These are phyloP conservation scores for Lizanozyma gosingica DNA, from an alignment of 1,139 yeast genomes.

Conservation along the genomic window DNA sequence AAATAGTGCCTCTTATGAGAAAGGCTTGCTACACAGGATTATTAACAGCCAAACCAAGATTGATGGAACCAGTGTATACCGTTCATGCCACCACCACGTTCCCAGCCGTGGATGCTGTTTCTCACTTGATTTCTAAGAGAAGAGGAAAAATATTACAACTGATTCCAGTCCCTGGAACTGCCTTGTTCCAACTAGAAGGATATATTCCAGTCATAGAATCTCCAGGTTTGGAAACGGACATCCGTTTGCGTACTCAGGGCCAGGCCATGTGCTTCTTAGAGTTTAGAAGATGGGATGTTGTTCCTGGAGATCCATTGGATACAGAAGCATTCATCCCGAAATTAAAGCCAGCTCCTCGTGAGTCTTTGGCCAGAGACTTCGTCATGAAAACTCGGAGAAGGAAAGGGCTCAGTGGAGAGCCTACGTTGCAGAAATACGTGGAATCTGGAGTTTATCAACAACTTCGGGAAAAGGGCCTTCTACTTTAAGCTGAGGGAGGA, in stretches of 20 bases:
- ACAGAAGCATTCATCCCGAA: conserved; percentile 51
- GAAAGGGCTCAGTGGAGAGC: conserved; percentile 71
- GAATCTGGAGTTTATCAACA: conserved; percentile 50
- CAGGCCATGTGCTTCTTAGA: conserved; percentile 62
- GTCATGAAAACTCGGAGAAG: conserved; percentile 81
- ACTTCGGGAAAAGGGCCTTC: conserved; percentile 39
- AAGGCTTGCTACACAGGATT: conserved; percentile 81
- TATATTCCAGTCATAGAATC: conserved; percentile 84
- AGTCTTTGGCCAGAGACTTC: conserved; percentile 78
- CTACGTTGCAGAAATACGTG: conserved; percentile 61
- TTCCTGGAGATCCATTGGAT: conserved; percentile 92
- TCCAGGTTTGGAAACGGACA: conserved; percentile 79
- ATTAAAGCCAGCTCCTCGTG: conserved; percentile 63
- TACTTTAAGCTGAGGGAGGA: no score
- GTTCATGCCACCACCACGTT: conserved; percentile 50
- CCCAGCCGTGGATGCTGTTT: conserved; percentile 34
- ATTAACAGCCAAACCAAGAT: conserved; percentile 66
- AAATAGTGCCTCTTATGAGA: conserved; percentile 73
- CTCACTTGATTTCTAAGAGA: conserved; percentile 48
- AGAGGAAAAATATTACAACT: conserved; percentile 48
- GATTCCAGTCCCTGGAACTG: conserved; percentile 66
- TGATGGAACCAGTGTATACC: conserved; percentile 79
- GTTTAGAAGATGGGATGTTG: conserved; percentile 66
- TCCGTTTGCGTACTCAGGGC: conserved; percentile 70
- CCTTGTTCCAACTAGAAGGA: conserved; percentile 53